Evolutionary conservation across 2,329 filamentous ascomycete species (phyloP), one percentile per base, ranked within the genome.

Genomic region (Exophiala dermatitidis): DNA sequence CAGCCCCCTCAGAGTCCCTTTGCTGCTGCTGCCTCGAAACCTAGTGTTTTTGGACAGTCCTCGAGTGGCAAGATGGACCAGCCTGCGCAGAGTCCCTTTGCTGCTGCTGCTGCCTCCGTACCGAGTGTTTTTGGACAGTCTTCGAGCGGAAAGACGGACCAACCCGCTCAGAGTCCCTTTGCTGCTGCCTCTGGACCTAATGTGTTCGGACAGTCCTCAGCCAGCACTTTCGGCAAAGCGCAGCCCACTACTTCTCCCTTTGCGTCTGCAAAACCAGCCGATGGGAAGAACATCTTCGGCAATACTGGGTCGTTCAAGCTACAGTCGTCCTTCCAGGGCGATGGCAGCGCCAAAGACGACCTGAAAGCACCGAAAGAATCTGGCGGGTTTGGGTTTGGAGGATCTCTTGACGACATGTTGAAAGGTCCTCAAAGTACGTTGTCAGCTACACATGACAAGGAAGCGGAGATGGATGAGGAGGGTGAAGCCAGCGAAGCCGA

Each of bases 321-420:
- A 26, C 70, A 69, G 1, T 72, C 74, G 28, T 68, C 68, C 7
- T 75, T 76, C 56, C 74, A 74, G 59, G 64, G 64, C 2, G 73
- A 75, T 53, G 68, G 65, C 5, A 68, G 66, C 9, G 67, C 70
- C 50, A 66, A 60, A 29, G 68, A 68, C 53, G 72, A 74, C 62
- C 62, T 60, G 2, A 64, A 67, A n/a, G 72, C 71, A 44, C 63
- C 70, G 46, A 60, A 50, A 64, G 65, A 10, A 60, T 63, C 46
- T 3, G 34, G 50, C 1, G 51, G 69, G 4, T 71, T 75, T 38
- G 68, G 70, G 3, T 67, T 74, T 44, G 69, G 67, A 37, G 54
- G 54, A 10, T 66, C 68, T 12, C 66, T 76, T 52, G 69, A 69
- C 42, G 65, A 72, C 19, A 68, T 72, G 61, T 63, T 77, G 28